Percentiles rank a stretch among this genome's conserved stretches.
phyloP scores from a whole-genome alignment of 345 rosid species.

The Acer yangbiense region DNA sequence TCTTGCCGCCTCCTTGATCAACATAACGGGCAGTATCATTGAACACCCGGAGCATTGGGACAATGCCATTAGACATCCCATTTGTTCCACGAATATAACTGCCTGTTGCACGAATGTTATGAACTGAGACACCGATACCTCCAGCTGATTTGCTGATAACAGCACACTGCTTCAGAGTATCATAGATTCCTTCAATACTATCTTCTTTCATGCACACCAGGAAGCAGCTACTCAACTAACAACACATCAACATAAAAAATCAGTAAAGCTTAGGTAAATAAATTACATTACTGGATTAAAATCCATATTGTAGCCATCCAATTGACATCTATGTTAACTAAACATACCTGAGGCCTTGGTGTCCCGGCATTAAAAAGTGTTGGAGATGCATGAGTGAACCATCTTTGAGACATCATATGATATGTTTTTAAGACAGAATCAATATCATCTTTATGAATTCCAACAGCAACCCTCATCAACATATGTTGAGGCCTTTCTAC shows the following conservation, averaged over 20 bases:
- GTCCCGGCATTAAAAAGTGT: conserved; percentile 94
- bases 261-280: neutral
- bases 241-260: conserved; percentile 1
- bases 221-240: conserved; percentile 91
- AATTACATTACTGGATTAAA: neutral
- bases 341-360: conserved; percentile 78
- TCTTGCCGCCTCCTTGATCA: conserved; percentile 91
- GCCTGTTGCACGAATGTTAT: conserved; percentile 80
- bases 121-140: conserved; percentile 88
- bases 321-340: neutral
- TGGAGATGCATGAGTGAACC: conserved; percentile 98
- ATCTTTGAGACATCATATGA: conserved; percentile 90
- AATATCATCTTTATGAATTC: conserved; percentile 76
- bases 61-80: conserved; percentile 83
- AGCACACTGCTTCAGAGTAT: conserved; percentile 91
- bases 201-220: conserved; percentile 92
- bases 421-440: conserved; percentile 76
- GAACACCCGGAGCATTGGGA: conserved; percentile 81
- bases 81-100: conserved; percentile 79
- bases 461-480: conserved; percentile 96
- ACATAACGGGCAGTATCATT: conserved; percentile 90
- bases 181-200: conserved; percentile 92
- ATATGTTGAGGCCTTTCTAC: conserved; percentile 93
- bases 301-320: neutral
- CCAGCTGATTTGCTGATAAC: conserved; percentile 96